These are phyloP conservation scores for Fusarium sp. DNA, from an alignment of 2,329 filamentous ascomycete species.

Conservation along the genomic window DNA sequence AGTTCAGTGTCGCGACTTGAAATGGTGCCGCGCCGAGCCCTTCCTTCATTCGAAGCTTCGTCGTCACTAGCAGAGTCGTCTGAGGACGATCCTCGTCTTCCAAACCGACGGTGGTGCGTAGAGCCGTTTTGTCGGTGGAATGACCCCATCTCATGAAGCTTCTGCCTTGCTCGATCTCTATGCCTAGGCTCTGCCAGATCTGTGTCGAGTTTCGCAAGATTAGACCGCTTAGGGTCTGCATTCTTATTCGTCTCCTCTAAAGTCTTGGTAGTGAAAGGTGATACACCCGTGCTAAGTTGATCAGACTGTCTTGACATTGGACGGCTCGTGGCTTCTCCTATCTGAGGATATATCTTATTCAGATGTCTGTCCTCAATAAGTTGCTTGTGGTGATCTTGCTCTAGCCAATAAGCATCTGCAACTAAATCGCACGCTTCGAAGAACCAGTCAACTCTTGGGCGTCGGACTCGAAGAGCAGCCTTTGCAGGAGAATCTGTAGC, in stretches of 20 bases:
- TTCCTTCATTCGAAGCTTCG: slow-evolving; percentile 55
- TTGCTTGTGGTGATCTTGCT: slow-evolving; percentile 82
- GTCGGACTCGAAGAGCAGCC: slow-evolving; percentile 70
- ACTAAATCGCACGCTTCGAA: slow-evolving; percentile 87
- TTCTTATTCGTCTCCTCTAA: slow-evolving; percentile 42
- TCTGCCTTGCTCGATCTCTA: slow-evolving; percentile 71
- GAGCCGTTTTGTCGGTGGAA: slow-evolving; percentile 67
- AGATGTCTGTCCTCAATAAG: slow-evolving; percentile 86
- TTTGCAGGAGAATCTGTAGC: slow-evolving; percentile 61
- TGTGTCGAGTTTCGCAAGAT: slow-evolving; percentile 53
- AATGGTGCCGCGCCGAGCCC: slow-evolving; percentile 60
- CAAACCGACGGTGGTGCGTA: slow-evolving; percentile 64
- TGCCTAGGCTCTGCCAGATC: slow-evolving; percentile 64
- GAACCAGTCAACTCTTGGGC: slow-evolving; percentile 86
- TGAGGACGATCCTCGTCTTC: slow-evolving; percentile 66
- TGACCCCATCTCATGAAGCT: slow-evolving; percentile 67
- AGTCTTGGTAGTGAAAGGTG: slow-evolving; percentile 48
- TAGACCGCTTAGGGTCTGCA: slow-evolving; percentile 41
- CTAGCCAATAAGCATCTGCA: slow-evolving; percentile 91
- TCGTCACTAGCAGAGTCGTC: slow-evolving; percentile 70
- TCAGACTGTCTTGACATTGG: slow-evolving; percentile 52
- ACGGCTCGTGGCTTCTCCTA: slow-evolving; percentile 44
- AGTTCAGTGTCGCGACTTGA: slow-evolving; percentile 65
- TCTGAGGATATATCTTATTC: slow-evolving; percentile 74
- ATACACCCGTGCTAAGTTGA: slow-evolving; percentile 41